These are phyloP conservation scores for Cymodocea nodosa DNA, from an alignment of 116 monocot genomes.

Conservation along the genomic window DNA sequence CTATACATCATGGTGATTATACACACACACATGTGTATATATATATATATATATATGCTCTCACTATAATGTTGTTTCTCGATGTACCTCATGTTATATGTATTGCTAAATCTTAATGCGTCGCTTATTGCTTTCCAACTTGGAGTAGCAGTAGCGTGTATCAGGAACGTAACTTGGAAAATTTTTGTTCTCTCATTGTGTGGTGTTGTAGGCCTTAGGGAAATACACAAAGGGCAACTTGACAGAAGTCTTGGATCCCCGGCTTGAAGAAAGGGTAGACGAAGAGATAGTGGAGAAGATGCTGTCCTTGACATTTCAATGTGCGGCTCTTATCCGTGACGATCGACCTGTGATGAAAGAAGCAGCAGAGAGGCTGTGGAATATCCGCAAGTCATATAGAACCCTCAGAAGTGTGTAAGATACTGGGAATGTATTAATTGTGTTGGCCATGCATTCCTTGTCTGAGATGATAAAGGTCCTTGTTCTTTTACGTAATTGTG, in stretches of 20 bases:
- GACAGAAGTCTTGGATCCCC: slow-evolving; percentile 47
- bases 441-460: not conserved
- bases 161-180: not conserved
- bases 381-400: slow-evolving; percentile 48
- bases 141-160: not conserved
- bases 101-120: not conserved
- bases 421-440: not conserved
- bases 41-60: no score
- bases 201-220: slow-evolving; percentile 51
- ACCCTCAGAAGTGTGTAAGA: not conserved
- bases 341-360: slow-evolving; percentile 80
- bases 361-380: slow-evolving; percentile 63
- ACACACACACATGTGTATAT: no score
- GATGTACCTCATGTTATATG: not conserved
- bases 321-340: slow-evolving; percentile 59
- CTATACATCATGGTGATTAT: not conserved
- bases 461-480: not conserved
- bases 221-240: slow-evolving; percentile 44
- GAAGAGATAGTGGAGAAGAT: slow-evolving; percentile 34
- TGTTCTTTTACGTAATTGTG: no score
- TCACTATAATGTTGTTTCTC: not conserved
- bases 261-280: slow-evolving; percentile 44
- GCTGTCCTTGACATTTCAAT: slow-evolving; percentile 61
- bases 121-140: not conserved
- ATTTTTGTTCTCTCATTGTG: not conserved